Conservation (phyloP, 192 early-diverging fungal genomes). For the Mortierella antarctica region DNA sequence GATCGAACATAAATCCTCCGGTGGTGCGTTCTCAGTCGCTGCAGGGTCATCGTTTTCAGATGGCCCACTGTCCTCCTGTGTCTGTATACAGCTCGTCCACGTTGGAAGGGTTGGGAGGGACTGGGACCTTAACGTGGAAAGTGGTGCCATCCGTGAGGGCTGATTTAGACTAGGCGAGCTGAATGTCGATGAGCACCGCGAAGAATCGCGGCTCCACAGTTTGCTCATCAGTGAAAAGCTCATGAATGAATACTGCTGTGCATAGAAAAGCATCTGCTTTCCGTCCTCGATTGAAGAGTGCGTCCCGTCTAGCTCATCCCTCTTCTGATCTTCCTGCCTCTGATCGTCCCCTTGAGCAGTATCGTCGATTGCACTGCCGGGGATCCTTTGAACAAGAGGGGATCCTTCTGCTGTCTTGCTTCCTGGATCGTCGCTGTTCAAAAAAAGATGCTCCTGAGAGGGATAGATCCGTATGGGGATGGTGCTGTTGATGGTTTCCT, state of each 20-base stretch:
- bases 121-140: constrained; percentile 1
- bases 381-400: too few species aligned
- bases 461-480: constrained; percentile 39
- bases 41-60: neutral
- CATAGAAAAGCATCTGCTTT: constrained; percentile 1
- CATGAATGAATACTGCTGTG: constrained; percentile 13
- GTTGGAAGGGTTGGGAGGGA: neutral
- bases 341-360: too few species aligned
- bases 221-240: constrained; percentile 1
- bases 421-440: constrained; percentile 10
- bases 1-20: constrained; percentile 35
- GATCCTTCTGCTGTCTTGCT: neutral
- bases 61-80: neutral
- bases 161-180: constrained; percentile 16
- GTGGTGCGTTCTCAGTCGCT: neutral
- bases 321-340: too few species aligned
- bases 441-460: constrained; percentile 7
- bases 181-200: neutral
- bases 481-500: constrained; percentile 23
- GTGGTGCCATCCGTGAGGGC: constrained; percentile 2
- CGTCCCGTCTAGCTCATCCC: neutral
- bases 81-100: neutral
- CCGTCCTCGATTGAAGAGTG: neutral
- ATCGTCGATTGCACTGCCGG: too few species aligned
- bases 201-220: constrained; percentile 24